Percentiles rank a stretch among this genome's conserved stretches.
phyloP scores from a whole-genome alignment of 306 rosid species.

The Lablab purpureus region DNA sequence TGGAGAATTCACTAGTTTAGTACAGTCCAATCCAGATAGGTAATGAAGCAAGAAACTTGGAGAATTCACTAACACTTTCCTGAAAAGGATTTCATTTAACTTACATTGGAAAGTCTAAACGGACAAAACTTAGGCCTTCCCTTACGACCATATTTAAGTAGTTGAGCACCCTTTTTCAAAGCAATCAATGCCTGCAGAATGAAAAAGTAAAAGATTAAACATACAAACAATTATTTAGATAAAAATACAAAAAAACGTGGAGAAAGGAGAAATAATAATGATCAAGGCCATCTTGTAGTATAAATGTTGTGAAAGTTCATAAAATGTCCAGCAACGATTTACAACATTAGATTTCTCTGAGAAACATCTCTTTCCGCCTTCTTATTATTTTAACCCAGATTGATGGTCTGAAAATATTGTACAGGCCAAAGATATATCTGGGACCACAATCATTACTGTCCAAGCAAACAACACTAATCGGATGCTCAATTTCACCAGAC shows the following conservation, averaged over 20 bases:
- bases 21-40: constrained; percentile 15
- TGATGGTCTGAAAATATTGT: constrained; percentile 19
- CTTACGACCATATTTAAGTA: constrained; percentile 98
- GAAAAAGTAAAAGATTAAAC: constrained; percentile 37
- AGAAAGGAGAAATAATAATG: constrained; percentile 5
- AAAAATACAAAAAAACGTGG: constrained; percentile 18
- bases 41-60: constrained; percentile 19
- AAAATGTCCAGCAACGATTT: not conserved
- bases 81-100: constrained; percentile 50
- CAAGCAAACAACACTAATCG: constrained; percentile 26
- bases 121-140: constrained; percentile 98
- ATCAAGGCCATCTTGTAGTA: constrained; percentile 18
- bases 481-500: constrained; percentile 18
- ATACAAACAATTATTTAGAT: not conserved
- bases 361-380: constrained; percentile 8
- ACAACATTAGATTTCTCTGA: constrained; percentile 3
- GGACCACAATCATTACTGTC: constrained; percentile 22
- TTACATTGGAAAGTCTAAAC: constrained; percentile 89
- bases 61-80: constrained; percentile 26
- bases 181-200: constrained; percentile 79
- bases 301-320: constrained; percentile 18
- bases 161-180: constrained; percentile 94
- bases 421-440: constrained; percentile 6
- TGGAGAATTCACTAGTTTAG: too few species aligned
- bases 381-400: constrained; percentile 18